A percentile compares a stretch with the other conserved stretches of the same genome.
Conservation (phyloP, 2,329 filamentous ascomycete genomes). For the Elsinoe fawcettii region DNA sequence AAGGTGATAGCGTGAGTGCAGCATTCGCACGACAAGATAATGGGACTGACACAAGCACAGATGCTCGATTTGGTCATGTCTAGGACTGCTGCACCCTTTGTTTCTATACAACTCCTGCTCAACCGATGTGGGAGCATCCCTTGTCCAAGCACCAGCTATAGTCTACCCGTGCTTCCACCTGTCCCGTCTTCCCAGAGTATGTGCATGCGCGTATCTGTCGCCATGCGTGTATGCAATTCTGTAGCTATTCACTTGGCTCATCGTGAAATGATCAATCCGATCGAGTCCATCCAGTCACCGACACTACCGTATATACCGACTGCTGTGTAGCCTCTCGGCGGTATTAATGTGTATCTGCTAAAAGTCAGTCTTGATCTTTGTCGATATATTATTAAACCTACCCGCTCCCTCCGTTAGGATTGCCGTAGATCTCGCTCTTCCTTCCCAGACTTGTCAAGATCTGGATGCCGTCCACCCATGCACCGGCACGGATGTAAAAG, state of each 20-base stretch:
- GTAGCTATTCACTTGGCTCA: conserved; percentile 33
- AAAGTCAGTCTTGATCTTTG: neutral
- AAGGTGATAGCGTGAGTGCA: too few species aligned
- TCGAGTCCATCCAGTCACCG: conserved; percentile 73
- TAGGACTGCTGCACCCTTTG: neutral
- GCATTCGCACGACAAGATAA: neutral
- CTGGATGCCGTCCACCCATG: conserved; percentile 82
- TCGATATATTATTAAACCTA: conserved; percentile 45
- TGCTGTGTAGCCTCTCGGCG: conserved; percentile 80
- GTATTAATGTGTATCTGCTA: conserved; percentile 72
- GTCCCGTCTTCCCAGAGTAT: too few species aligned
- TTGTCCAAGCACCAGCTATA: neutral
- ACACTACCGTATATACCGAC: conserved; percentile 80
- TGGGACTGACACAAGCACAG: neutral
- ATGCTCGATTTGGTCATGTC: neutral
- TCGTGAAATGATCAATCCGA: conserved; percentile 70
- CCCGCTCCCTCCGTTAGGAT: conserved; percentile 69
- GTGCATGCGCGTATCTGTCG: too few species aligned
- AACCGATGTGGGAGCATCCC: conserved; percentile 5
- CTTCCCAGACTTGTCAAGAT: conserved; percentile 84
- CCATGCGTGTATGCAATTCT: neutral
- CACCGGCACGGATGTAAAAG: conserved; percentile 71
- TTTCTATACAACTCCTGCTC: conserved; percentile 10
- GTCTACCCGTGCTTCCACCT: neutral
- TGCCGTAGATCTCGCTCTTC: conserved; percentile 78